These are phyloP conservation scores for Coemansia javaensis DNA, from an alignment of 192 early-diverging fungal species.

Conservation along the genomic window DNA sequence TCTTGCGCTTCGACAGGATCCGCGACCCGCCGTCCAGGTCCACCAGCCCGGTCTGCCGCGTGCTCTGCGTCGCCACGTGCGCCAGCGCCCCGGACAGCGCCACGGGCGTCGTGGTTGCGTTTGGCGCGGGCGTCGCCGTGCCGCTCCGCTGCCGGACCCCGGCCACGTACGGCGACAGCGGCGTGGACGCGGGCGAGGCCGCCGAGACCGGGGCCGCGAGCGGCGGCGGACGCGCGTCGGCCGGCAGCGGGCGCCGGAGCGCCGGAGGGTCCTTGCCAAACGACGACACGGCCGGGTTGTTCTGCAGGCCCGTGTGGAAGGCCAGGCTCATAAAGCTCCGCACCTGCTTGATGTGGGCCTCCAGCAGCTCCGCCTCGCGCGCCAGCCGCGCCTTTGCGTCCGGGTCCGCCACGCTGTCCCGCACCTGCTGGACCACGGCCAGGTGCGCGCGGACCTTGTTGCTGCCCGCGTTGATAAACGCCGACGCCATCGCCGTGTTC, in stretches of 20 bases:
- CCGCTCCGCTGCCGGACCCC: conserved; percentile 10
- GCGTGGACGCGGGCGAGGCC: conserved; percentile 12
- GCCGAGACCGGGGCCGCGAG: conserved; percentile 3
- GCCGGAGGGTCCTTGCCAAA: conserved; percentile 15
- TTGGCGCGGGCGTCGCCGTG: conserved; percentile 1
- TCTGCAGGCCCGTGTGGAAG: conserved; percentile 32
- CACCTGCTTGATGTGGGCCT: conserved; percentile 33
- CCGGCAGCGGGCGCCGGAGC: neutral
- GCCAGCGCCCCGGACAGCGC: conserved; percentile 39
- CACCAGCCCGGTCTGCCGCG: conserved; percentile 35
- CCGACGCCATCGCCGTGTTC: conserved; percentile 34
- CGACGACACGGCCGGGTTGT: conserved; percentile 26
- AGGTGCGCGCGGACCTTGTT: conserved; percentile 36
- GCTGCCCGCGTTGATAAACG: conserved; percentile 34
- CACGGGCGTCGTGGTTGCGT: conserved; percentile 29
- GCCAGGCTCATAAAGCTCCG: conserved; percentile 38
- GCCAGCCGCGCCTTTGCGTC: conserved; percentile 26
- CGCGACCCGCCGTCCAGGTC: conserved; percentile 38
- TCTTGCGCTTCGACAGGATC: conserved; percentile 69
- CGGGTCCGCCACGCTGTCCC: conserved; percentile 15
- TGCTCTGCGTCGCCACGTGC: conserved; percentile 46
- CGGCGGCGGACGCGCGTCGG: neutral
- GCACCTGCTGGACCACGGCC: conserved; percentile 29
- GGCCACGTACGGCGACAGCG: conserved; percentile 24
- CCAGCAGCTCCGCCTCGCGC: conserved; percentile 19